Evolutionary conservation across 2,329 filamentous ascomycete species (phyloP), one percentile per base, ranked within the genome.

Genomic region (Pestalotiopsis fici): DNA sequence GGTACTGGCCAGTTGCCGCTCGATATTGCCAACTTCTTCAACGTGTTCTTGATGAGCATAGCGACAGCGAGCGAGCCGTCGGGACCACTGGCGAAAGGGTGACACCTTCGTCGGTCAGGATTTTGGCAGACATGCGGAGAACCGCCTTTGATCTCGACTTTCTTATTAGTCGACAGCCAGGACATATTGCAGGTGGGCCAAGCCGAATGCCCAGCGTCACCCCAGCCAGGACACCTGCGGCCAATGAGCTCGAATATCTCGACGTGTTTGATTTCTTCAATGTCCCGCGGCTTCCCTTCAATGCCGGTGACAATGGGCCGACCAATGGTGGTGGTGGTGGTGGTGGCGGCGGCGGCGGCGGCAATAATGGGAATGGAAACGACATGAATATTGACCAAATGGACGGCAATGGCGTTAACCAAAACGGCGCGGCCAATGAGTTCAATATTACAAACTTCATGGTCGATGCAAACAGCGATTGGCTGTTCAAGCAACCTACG

Each of bases 241-340:
- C 92, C 1, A 93, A 96, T 72, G 94, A 97, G 75, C 83, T 97
- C 3, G 95, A 97, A 77, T 97, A 97, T 76, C 83, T 97, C 2
- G 94, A 97, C 73, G 93, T 97, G 0, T 97, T 98, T 77, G 93
- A 96, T 73, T 97, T 97, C 76, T 98, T 97, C 84, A 97, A 97
- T 76, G 90, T 97, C 66, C 95, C 95, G 1, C 85, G 94, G 21
- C 82, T 97, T 27, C 86, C 88, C 0, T 79, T 86, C 25, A 81
- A 81, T 35, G 79, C 81, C 12, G 75, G 61, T 64, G 75, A 70
- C 60, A 43, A 59, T 69, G 70, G 59, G 68, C 64, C 63, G 68
- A 64, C 35, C 71, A 72, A 57, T 50, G n/a, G 69, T 71, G n/a
- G 54, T 18, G 21, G 28, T 23, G 27, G 27, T 18, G 55, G 55